phyloP scores from a whole-genome alignment of 352 stramenopile species.

The Phytophthora podocarpi region DNA sequence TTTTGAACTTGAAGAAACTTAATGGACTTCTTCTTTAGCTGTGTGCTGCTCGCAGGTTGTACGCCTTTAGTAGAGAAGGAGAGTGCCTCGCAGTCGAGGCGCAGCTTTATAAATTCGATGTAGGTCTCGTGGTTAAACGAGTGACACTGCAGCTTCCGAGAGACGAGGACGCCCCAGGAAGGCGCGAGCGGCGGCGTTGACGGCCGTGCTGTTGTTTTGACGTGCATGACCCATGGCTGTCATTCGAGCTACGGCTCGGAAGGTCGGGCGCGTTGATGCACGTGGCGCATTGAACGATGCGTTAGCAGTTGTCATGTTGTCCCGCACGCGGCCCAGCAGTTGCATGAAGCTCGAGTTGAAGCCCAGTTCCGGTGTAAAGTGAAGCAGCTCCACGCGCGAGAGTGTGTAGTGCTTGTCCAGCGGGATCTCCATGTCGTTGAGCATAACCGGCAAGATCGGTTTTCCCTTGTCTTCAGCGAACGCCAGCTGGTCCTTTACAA shows the following conservation, averaged over 20 bases:
- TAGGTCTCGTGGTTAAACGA: slow-evolving; percentile 20
- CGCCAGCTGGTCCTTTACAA: slow-evolving; percentile 82
- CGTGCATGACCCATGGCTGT: slow-evolving; percentile 31
- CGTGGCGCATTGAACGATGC: slow-evolving; percentile 34
- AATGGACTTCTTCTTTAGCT: no score
- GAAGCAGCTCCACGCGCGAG: slow-evolving; percentile 68
- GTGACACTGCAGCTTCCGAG: slow-evolving; percentile 31
- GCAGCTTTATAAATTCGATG: slow-evolving; percentile 29
- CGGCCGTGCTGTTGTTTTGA: slow-evolving; percentile 32
- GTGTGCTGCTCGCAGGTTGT: no score
- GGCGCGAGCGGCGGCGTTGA: slow-evolving; percentile 26
- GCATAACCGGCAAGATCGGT: slow-evolving; percentile 75
- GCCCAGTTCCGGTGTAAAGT: slow-evolving; percentile 81
- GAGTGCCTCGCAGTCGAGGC: slow-evolving; percentile 2
- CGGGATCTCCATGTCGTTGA: slow-evolving; percentile 75
- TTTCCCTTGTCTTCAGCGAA: slow-evolving; percentile 82
- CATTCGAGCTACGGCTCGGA: slow-evolving; percentile 41
- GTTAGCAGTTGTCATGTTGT: slow-evolving; percentile 43
- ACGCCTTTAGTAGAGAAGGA: background rate
- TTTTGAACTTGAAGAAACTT: no score
- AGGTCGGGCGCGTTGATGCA: slow-evolving; percentile 32
- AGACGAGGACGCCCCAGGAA: slow-evolving; percentile 34
- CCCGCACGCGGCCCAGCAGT: slow-evolving; percentile 50
- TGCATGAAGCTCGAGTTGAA: slow-evolving; percentile 78
- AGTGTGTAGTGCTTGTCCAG: slow-evolving; percentile 83